Percentiles rank a stretch among this genome's conserved stretches.
Conservation (phyloP, 495 filamentous ascomycete genomes). For the Thermothielavioides terrestris region DNA sequence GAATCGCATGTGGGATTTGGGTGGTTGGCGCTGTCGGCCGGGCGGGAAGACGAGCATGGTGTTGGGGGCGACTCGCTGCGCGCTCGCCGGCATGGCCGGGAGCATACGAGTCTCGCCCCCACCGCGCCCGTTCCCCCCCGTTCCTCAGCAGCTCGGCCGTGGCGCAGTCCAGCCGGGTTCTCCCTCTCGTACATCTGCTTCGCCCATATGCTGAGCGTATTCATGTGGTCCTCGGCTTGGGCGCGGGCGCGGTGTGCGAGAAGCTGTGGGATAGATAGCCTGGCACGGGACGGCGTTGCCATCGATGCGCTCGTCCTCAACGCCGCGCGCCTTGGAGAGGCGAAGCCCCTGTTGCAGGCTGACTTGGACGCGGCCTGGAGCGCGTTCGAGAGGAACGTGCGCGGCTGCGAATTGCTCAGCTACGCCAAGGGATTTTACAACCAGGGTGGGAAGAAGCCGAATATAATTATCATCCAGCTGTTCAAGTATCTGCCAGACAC, state of each 20-base stretch:
- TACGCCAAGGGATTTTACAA: too few relatives aligned
- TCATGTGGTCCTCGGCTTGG: conserved; percentile 38
- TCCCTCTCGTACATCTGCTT: conserved; percentile 27
- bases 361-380: conserved; percentile 22
- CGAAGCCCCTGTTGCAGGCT: conserved; percentile 1
- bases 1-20: too few relatives aligned
- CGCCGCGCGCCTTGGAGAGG: conserved; percentile 14
- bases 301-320: conserved; percentile 38
- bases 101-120: too few relatives aligned
- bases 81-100: too few relatives aligned
- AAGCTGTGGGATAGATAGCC: conserved; percentile 27
- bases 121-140: too few relatives aligned
- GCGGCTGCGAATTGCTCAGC: too few relatives aligned
- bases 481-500: too few relatives aligned
- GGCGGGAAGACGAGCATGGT: too few relatives aligned
- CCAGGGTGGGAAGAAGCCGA: too few relatives aligned
- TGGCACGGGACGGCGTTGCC: conserved; percentile 21
- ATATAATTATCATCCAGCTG: too few relatives aligned
- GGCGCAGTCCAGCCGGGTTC: conserved; percentile 14
- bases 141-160: conserved; percentile 8
- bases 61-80: too few relatives aligned
- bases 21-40: too few relatives aligned
- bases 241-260: conserved; percentile 30
- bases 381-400: conserved; percentile 19
- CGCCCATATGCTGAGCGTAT: conserved; percentile 36